Base-by-base conservation (phyloP, 768 basidiomycete genomes). In the Boletus rufocinnamomeus region DNA sequence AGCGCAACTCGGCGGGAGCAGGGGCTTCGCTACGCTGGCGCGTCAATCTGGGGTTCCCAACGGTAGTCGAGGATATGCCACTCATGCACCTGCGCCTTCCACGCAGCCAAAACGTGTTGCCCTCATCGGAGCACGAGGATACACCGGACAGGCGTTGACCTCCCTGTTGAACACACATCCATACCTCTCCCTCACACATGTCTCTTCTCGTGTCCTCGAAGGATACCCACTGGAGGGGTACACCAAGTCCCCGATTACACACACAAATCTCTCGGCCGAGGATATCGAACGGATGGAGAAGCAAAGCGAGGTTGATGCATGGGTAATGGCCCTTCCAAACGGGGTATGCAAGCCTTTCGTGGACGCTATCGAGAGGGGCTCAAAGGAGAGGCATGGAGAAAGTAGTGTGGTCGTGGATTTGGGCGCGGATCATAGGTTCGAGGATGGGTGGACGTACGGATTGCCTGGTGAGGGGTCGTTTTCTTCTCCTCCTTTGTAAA, bases 281-380 rank as follows among this genome's bases (percentile, higher is more conserved):
- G 91, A 97, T 64, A 90, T 98, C 11, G 87, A 92, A 72, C 79
- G 76, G 69, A 90, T 99, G 88, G 97, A 98, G 75, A 86, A 87
- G 75, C 78, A 85, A 50, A 88, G 90, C 10, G 90, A 89, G 68
- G 93, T 99, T 19, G 96, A 99, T 69, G 96, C 94, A 10, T 99
- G 97, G 96, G 85, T 98, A 53, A 95, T 98, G 91, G 97, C 97
- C 3, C 82, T 99, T 49, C 97, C 97, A n/a, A 99, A 98, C 64
- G 97, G 97, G 21, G 84, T 93, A 25, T 90, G 91, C 77, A 95
- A 95, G 75, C 95, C 95, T 1, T 99, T 96, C 70, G 94, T 99
- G 35, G 94, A 95, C 67, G 96, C 96, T 17, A 77, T 99, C 49
- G 94, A 97, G 67, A 81, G 84, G 38, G 93, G 88, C 6, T 79